Percentiles rank a stretch among this genome's conserved stretches.
phyloP scores from a whole-genome alignment of 2,329 filamentous ascomycete species.

The Sporothrix brunneoviolacea region DNA sequence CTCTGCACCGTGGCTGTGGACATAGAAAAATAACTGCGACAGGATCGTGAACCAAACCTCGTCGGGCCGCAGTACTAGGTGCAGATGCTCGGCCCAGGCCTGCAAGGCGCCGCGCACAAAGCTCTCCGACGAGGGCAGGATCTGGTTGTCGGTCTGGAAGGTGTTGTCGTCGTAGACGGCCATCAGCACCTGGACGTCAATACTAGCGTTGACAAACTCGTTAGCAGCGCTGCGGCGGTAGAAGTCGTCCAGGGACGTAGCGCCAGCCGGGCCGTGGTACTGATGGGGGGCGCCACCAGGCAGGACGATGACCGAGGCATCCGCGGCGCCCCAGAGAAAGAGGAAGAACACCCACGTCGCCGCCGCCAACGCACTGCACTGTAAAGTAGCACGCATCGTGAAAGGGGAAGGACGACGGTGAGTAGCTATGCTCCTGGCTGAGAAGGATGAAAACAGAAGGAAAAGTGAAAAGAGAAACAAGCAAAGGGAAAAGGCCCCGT shows the following conservation, averaged over 20 bases:
- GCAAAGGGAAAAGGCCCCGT: too few species aligned
- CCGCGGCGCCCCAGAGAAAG: background rate
- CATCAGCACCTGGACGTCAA: constrained; percentile 21
- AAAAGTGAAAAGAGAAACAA: too few species aligned
- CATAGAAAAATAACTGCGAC: constrained; percentile 44
- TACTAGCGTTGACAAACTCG: constrained; percentile 20
- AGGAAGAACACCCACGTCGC: background rate
- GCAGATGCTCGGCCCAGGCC: constrained; percentile 44
- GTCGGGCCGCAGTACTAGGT: constrained; percentile 44
- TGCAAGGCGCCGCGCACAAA: constrained; percentile 39
- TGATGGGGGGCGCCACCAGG: constrained; percentile 20
- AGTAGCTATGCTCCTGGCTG: background rate
- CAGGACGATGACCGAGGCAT: constrained; percentile 17
- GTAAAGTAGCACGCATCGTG: background rate
- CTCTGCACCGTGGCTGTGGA: constrained; percentile 40
- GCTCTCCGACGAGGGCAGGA: constrained; percentile 29
- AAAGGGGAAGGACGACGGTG: background rate
- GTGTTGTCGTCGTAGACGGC: constrained; percentile 18
- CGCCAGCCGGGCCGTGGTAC: constrained; percentile 2
- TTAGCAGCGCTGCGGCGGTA: constrained; percentile 17
- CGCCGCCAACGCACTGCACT: background rate
- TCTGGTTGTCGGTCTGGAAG: constrained; percentile 12
- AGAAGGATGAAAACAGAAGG: too few species aligned
- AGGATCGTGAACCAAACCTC: constrained; percentile 51
- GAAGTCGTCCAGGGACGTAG: constrained; percentile 16